Conservation (phyloP, 106 monocot genomes). For the Apostasia shenzhenica region DNA sequence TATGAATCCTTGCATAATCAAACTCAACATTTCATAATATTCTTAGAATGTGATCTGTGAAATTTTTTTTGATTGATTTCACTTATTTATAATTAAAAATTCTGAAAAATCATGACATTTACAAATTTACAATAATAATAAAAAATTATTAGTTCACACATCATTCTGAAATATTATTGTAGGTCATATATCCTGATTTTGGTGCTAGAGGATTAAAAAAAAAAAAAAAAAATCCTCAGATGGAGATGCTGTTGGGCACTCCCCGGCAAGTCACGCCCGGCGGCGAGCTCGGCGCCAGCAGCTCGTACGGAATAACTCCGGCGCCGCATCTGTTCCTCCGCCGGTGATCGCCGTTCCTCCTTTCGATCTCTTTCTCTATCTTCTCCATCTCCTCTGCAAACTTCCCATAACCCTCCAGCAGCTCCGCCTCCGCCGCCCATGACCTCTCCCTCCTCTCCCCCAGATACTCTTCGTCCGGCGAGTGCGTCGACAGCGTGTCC, state of each 20-base stretch:
- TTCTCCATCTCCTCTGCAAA: slow-evolving; percentile 43
- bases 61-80: too few relatives aligned
- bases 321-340: slow-evolving; percentile 77
- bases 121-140: too few relatives aligned
- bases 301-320: slow-evolving; percentile 73
- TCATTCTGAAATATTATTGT: too few relatives aligned
- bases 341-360: slow-evolving; percentile 40
- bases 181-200: too few relatives aligned
- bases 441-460: slow-evolving; percentile 29
- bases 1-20: too few relatives aligned
- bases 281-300: slow-evolving; percentile 56
- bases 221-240: slow-evolving; percentile 16
- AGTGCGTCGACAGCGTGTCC: slow-evolving; percentile 91
- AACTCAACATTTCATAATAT: too few relatives aligned
- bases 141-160: too few relatives aligned
- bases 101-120: too few relatives aligned
- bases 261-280: slow-evolving; percentile 83
- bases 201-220: not conserved
- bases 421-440: slow-evolving; percentile 30
- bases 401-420: slow-evolving; percentile 29
- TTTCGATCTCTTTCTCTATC: slow-evolving; percentile 61
- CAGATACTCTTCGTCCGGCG: slow-evolving; percentile 94
- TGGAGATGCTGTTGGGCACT: slow-evolving; percentile 86
- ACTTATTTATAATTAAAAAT: too few relatives aligned
- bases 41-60: too few relatives aligned